These are phyloP conservation scores for Gossypium trilobum DNA, from an alignment of 441 rosid species.

Conservation along the genomic window DNA sequence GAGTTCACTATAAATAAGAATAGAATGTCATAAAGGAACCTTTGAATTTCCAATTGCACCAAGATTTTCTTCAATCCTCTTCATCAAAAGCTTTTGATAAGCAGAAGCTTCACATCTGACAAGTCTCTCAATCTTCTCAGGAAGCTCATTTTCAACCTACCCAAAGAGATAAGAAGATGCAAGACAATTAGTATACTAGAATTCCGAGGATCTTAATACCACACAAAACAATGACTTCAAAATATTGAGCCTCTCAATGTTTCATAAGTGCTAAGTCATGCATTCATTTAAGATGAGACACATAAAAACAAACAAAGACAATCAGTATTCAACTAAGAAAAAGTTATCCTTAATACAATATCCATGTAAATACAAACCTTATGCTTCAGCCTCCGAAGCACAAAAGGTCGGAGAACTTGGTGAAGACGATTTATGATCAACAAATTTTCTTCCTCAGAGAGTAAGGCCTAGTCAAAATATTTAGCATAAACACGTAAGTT, in stretches of 20 bases:
- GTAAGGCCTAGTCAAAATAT: conserved; percentile 49
- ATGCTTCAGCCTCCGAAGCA: conserved; percentile 45
- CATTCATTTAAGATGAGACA: background rate
- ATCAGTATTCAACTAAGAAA: background rate
- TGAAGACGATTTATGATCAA: conserved; percentile 90
- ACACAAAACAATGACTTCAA: background rate
- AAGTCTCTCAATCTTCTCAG: conserved; percentile 23
- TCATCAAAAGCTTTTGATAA: conserved; percentile 88
- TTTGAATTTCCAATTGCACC: conserved; percentile 75
- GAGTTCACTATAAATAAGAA: background rate
- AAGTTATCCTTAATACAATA: background rate
- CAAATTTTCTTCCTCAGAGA: conserved; percentile 78
- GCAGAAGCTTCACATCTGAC: conserved; percentile 91
- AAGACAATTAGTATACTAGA: background rate
- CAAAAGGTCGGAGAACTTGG: conserved; percentile 69
- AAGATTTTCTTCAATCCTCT: conserved; percentile 88
- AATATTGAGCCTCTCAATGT: background rate
- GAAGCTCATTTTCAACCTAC: conserved; percentile 84
- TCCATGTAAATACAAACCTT: conserved; percentile 39
- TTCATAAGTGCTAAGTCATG: background rate
- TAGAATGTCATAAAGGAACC: conserved; percentile 32
- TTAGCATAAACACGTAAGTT: conserved; percentile 8
- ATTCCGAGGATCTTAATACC: background rate
- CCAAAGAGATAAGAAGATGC: conserved; percentile 15
- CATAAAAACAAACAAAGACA: background rate